Evolutionary conservation across 1,284 basidiomycete genomes (phyloP), one percentile per base, ranked within the genome.

Genomic region (Malassezia vespertilionis): DNA sequence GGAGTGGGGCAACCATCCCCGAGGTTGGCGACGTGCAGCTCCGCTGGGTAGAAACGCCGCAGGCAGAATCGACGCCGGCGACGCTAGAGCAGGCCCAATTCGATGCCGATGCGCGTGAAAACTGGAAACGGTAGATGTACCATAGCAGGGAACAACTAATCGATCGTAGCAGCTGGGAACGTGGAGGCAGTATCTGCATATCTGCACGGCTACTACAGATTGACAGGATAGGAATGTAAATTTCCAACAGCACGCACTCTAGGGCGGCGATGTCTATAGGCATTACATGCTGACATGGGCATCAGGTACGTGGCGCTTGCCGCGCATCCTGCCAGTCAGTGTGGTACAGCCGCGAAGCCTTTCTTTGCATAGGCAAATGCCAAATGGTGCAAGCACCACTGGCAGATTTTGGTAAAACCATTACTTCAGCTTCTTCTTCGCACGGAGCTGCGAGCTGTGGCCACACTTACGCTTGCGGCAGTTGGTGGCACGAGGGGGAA

Each of bases 401-500:
- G 40, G 32, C 40, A 33, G 34, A 33, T 45, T 46, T 46, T 46
- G 30, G 39, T 12, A 28, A 37, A 2, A 30, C 40, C 47, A 35
- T 60, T 88, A 88, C 81, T 90, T 93, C 73, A 91, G 79, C 79
- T 93, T 93, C 82, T 88, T 89, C 81, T 88, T 78, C 61, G 89
- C 88, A 43, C 66, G 63, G 52, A 71, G 61, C 61, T 71, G 67
- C 33, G 58, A 62, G 40, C 61, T 61, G 65, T 71, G 68, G 38
- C 70, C 71, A 52, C 70, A 72, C 55, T 65, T 53, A 47, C 58
- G 55, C 63, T 93, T 91, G 72, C 89, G 80, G 82, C 91, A 97
- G 82, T 96, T 96, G 78, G 89, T 95, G 36, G 91, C 91, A 76
- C 91, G 88, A 49, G 89, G 90, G 63, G 91, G 90, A 64, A 96